Base-by-base conservation (phyloP, 495 filamentous ascomycete genomes). In the Aspergillus biplanus region DNA sequence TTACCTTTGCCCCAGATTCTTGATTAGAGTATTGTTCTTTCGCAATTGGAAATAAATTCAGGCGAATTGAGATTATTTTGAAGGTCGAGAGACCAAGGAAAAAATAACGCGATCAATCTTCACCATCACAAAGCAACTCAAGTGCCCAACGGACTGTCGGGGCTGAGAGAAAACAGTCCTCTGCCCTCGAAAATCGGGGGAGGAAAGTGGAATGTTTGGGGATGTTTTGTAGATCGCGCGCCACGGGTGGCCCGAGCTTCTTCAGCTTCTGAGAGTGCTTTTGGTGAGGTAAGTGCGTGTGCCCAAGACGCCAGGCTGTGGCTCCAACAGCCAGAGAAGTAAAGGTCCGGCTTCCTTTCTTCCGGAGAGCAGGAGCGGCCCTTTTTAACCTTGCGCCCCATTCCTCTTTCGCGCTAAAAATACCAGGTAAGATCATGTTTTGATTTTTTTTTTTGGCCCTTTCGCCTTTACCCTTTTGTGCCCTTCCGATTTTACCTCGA, bases 301-400 rank as follows among this genome's bases (percentile, higher is more conserved):
- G 68, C 62, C 57, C 56, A 70, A 58, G 52, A 31, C 44, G n/a
- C 47, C 47, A 52, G 64, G 68, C 58, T 52, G 68, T 70, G 67
- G 64, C 59, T 59, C 18, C 58, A 65, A 52, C 57, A 65, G 62
- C 60, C 60, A 60, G 35, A 67, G 56, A 58, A 66, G 48, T 50
- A 49, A 61, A 70, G 55, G 47, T 61, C 60, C 52, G 57, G 63
- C 52, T 16, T 53, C 54, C 46, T 60, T 65, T 67, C 56, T 59
- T 64, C 57, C 65, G 63, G 53, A 57, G 55, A 61, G 57, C 56
- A 61, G 59, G 60, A 33, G 48, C 32, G 52, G 64, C 49, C 67
- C 67, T 71, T 71, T 70, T 72, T 68, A 65, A 70, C 65, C 63
- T 63, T 66, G 65, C 55, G 64, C 67, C 47, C 58, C 55, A 49